These are phyloP conservation scores for Arthromyces matolae DNA, from an alignment of 768 basidiomycete species.

Conservation along the genomic window DNA sequence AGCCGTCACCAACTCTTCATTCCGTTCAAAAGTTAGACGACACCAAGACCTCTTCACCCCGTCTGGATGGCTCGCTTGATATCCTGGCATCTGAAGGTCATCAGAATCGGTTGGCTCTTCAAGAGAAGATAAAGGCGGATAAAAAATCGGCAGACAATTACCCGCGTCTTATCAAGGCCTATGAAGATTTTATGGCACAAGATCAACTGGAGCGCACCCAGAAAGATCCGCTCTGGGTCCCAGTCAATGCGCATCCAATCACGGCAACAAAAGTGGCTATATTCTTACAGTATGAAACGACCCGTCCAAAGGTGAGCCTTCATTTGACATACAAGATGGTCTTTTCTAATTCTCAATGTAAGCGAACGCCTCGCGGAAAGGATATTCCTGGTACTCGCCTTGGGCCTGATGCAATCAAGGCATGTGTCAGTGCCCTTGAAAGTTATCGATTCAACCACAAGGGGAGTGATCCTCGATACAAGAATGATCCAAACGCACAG, in stretches of 20 bases:
- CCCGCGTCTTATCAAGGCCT: neutral
- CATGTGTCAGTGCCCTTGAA: conserved; percentile 1
- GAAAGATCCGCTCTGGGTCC: neutral
- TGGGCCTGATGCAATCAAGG: conserved; percentile 1
- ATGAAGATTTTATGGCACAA: neutral
- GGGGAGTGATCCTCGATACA: conserved; percentile 1
- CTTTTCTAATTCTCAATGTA: neutral
- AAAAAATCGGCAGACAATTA: neutral
- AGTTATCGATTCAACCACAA: conserved; percentile 1
- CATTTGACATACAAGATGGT: no score
- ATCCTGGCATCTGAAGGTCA: no score
- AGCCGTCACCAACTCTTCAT: no score
- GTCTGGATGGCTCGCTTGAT: no score
- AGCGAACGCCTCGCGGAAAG: neutral
- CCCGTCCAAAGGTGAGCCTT: neutral
- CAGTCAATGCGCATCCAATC: conserved; percentile 2
- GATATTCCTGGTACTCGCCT: conserved; percentile 1
- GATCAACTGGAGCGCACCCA: neutral
- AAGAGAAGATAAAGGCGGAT: neutral
- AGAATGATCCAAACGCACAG: neutral
- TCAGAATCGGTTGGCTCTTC: neutral
- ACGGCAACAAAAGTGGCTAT: conserved; percentile 1
- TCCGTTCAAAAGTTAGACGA: no score
- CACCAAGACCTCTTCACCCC: no score
- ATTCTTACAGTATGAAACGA: neutral